Evolutionary conservation across 805 yeast species (phyloP), one percentile per base, ranked within the genome.

Genomic region (Candida tallmaniae): DNA sequence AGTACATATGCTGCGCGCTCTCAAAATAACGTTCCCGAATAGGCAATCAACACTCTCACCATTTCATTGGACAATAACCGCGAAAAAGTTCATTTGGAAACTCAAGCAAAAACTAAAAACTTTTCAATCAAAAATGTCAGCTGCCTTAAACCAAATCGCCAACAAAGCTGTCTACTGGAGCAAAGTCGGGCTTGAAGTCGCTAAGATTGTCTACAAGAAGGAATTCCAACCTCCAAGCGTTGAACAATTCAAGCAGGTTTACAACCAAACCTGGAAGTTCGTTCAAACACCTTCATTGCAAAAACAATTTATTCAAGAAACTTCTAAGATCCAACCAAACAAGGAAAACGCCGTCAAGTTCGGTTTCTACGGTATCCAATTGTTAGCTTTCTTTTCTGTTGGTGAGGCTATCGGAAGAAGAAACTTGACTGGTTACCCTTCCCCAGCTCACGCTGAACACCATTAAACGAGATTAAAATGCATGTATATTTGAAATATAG

Each of bases 351-450:
- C 66, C 46, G 62, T 78, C 50, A 78, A 76, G 65, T 83, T 74
- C 59, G 81, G 82, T 50, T 81, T 89, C 31, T 79, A 77, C 65
- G 80, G 78, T 48, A 66, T 88, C 48, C 98, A 93, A 69, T 66
- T 90, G 36, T 70, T 85, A 47, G 98, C 97, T 45, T 74, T 89
- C 60, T 93, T 88, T 67, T 78, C 97, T 18, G 73, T 90, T 30
- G 98, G 98, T 59, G 98, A 93, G 74, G 78, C 89, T 50, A 74
- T 93, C 55, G 98, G 98, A 56, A 87, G 97, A 74, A 83, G 97
- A 73, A 78, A 84, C 54, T 51, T 93, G 41, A 84, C 88, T 55
- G 96, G 97, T 49, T 90, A 93, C 74, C 84, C 85, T 55, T 54
- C 72, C 12, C 72, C 63, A 48, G 79, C 77, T 42, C 73, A 65